These are phyloP conservation scores for Oryza brachyantha DNA, from an alignment of 176 grass and related monocot genomes.

Conservation along the genomic window DNA sequence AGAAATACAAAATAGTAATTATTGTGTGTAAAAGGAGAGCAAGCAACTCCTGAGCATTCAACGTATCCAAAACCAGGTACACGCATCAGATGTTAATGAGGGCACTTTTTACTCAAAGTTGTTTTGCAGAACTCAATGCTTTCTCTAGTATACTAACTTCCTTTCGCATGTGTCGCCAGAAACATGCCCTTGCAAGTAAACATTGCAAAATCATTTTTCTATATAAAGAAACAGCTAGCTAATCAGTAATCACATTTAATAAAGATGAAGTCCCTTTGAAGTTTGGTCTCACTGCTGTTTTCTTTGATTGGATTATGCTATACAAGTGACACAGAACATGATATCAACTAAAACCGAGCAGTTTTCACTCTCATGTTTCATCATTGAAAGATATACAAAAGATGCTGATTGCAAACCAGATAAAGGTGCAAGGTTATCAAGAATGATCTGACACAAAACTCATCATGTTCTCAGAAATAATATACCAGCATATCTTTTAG, in stretches of 20 bases:
- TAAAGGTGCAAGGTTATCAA: too few relatives aligned
- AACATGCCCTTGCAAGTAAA: not conserved
- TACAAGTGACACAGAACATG: not conserved
- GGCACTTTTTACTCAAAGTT: not conserved
- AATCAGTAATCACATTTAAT: too few relatives aligned
- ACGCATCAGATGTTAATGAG: not conserved
- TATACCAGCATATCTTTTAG: not conserved
- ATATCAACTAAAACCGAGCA: not conserved
- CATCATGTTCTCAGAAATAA: not conserved
- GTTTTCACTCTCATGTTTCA: not conserved
- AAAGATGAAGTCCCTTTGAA: too few relatives aligned
- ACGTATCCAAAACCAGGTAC: not conserved
- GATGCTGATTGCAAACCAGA: too few relatives aligned
- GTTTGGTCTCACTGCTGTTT: not conserved
- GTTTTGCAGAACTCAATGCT: not conserved
- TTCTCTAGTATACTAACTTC: not conserved
- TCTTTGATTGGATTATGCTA: not conserved
- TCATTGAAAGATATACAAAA: not conserved
- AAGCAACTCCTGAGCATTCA: not conserved
- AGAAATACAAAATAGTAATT: not conserved
- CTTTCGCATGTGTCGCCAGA: not conserved
- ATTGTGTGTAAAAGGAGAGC: not conserved
- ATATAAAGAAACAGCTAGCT: too few relatives aligned
- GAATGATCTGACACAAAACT: not conserved
- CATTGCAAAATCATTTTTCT: not conserved